Conservation (phyloP, 2,329 filamentous ascomycete species). For the Aureobasidium sp. region DNA sequence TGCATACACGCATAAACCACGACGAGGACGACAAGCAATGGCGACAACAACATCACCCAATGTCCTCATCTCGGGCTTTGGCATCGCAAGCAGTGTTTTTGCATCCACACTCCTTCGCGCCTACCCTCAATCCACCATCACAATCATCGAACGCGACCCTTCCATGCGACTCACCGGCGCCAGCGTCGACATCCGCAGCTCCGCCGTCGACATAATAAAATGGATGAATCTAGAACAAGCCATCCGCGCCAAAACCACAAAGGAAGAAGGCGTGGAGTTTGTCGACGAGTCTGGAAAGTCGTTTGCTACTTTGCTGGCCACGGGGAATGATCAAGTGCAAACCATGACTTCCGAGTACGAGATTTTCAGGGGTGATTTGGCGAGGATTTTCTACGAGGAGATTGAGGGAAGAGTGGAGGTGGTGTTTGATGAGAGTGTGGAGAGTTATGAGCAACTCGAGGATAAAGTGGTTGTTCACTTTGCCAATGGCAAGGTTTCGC, state of each 20-base stretch:
- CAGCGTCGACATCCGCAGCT: constrained; percentile 28
- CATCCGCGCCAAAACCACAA: constrained; percentile 21
- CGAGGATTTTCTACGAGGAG: constrained; percentile 27
- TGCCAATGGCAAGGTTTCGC: constrained; percentile 28
- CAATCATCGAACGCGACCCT: constrained; percentile 30
- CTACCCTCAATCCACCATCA: constrained; percentile 25
- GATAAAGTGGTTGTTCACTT: constrained; percentile 36
- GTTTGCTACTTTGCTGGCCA: constrained; percentile 25
- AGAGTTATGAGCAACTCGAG: constrained; percentile 21
- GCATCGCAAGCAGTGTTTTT: constrained; percentile 29
- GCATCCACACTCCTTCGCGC: constrained; percentile 31
- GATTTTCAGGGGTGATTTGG: constrained; percentile 30
- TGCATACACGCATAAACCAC: background rate
- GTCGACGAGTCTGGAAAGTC: constrained; percentile 22
- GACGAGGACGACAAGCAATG: background rate
- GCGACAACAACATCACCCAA: constrained; percentile 17
- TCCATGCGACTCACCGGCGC: constrained; percentile 27
- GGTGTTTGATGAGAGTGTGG: constrained; percentile 33
- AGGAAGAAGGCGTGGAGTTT: constrained; percentile 26
- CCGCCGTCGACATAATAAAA: constrained; percentile 30
- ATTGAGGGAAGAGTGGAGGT: constrained; percentile 34
- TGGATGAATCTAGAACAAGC: constrained; percentile 28
- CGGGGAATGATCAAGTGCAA: constrained; percentile 28
- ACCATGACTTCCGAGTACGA: constrained; percentile 31
- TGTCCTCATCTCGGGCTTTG: constrained; percentile 30